Base-by-base conservation (phyloP, 225 moss, liverwort and hornwort genomes). In the Pleurozium schreberi region DNA sequence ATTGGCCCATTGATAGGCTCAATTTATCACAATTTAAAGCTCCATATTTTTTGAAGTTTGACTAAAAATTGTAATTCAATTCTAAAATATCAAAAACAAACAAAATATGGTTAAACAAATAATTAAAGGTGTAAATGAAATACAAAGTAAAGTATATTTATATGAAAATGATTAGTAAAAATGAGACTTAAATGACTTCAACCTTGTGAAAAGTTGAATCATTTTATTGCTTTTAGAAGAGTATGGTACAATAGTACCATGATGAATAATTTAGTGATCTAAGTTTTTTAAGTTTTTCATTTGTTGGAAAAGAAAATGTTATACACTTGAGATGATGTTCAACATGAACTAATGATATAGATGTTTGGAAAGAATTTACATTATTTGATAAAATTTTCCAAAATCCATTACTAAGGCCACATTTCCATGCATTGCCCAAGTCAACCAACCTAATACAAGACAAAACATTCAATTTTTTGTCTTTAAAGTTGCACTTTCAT, bases 291-390 rank as follows among this genome's bases (percentile, higher is more conserved):
- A n/a, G n/a, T 38, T 53, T 12, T 55, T 55, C 55, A 55, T 18
- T 55, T 16, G 43, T 71, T 71, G 17, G 10, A 43, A 71, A 28
- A 43, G 6, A 27, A 27, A 45, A 45, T 71, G 5, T 17, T 71
- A 8, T 27, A 0, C 9, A 15, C 2, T 1, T 0, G 4, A 14
- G 9, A 16, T 15, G 43, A 43, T 27, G 16, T 1, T 27, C 1
- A 43, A 43, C 16, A 27, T 27, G 5, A 43, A 71, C 28, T 3
- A 43, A 26, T 43, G 28, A 28, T 45, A 27, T 17, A 43, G 1
- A 71, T 43, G 45, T 71, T 71, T 27, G 5, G 3, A 1, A 73
- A 73, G 17, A 73, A 0, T 43, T 28, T 16, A 9, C 5, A 27
- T 43, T 26, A 70, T 1, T 43, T 42, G 9, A 8, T 9, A 5